Base-by-base conservation (phyloP, 2,329 filamentous ascomycete genomes). In the Botrytis elliptica region DNA sequence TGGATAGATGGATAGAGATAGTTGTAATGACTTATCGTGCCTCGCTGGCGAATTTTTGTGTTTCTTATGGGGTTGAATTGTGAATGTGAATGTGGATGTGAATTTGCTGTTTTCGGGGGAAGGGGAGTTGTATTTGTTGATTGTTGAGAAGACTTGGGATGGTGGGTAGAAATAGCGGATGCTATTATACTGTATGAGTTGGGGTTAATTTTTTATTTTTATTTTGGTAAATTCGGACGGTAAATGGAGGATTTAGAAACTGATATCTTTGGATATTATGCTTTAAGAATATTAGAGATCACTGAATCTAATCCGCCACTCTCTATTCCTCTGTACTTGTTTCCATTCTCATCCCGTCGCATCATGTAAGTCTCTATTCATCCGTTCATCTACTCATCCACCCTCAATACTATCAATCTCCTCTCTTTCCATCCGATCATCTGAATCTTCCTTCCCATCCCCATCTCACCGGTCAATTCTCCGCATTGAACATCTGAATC, bases 401-500 rank as follows among this genome's bases (percentile, higher is more conserved):
- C 44, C 7, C 44, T 46, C 44, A 20, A 46, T 46, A 46, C 44
- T 20, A 20, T 20, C 44, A 46, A 8, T 20, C 18, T 46, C 44
- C 8, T 20, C 44, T 20, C 18, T 20, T 8, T 55, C 25, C 12
- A 33, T 33, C 55, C 55, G 10, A 55, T n/a, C 5, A n/a, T n/a
- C 25, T 49, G 5, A n/a, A n/a, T 29, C 0, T 16, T n/a, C 14
- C 49, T 29, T 16, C 4, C 49, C 7, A 14, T n/a, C 12, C 22
- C 46, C 25, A 14, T n/a, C 49, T 12, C 49, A 52, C 49, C 49
- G 5, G 25, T 25, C 0, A 14, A n/a, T n/a, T 14, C 1, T n/a
- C 0, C 52, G 6, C 52, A 18, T 4, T 29, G 12, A 29, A 29
- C 0, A 0, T 0, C 12, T 3, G 1, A 2, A 12, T 8, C 14